A percentile compares a stretch with the other conserved stretches of the same genome.
Evolutionary conservation across 352 stramenopile genomes (phyloP).

Genomic region (Globisporangium nodosum): DNA sequence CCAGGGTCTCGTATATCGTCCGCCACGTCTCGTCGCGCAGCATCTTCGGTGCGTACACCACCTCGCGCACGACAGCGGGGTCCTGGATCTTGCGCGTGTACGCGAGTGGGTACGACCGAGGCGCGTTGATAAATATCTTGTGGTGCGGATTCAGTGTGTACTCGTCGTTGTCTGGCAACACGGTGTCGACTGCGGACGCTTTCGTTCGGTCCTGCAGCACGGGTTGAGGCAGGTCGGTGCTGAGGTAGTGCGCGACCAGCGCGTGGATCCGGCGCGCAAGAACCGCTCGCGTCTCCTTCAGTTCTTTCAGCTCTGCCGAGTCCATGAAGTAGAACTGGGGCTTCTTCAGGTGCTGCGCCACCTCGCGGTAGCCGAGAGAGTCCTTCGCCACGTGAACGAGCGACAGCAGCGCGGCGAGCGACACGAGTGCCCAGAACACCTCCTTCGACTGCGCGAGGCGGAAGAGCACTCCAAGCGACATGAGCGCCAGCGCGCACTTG

Average conservation of each 20-base stretch:
- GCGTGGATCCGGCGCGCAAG: constrained; percentile 60
- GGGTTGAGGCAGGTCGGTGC: constrained; percentile 50
- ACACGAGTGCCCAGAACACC: constrained; percentile 22
- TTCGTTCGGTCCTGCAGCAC: constrained; percentile 58
- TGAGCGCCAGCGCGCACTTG: constrained; percentile 10
- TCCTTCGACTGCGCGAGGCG: constrained; percentile 23
- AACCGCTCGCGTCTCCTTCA: constrained; percentile 49
- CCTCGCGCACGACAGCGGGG: constrained; percentile 27
- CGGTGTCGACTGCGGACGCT: constrained; percentile 19
- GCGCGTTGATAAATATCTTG: constrained; percentile 83
- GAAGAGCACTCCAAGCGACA: constrained; percentile 26
- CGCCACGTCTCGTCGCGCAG: constrained; percentile 64
- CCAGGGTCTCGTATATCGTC: constrained; percentile 61
- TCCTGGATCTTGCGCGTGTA: constrained; percentile 43
- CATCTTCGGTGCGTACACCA: constrained; percentile 70
- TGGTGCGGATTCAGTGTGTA: constrained; percentile 71
- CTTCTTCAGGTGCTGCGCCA: constrained; percentile 62
- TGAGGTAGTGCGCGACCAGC: constrained; percentile 62
- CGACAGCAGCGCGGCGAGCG: constrained; percentile 27
- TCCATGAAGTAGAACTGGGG: constrained; percentile 77
- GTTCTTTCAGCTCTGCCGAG: constrained; percentile 33
- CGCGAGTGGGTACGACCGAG: constrained; percentile 54
- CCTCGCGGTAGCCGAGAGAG: constrained; percentile 29
- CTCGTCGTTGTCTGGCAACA: constrained; percentile 40
- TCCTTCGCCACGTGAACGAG: constrained; percentile 28